phyloP scores from a whole-genome alignment of 768 basidiomycete genomes.

The Hebeloma cylindrosporum region DNA sequence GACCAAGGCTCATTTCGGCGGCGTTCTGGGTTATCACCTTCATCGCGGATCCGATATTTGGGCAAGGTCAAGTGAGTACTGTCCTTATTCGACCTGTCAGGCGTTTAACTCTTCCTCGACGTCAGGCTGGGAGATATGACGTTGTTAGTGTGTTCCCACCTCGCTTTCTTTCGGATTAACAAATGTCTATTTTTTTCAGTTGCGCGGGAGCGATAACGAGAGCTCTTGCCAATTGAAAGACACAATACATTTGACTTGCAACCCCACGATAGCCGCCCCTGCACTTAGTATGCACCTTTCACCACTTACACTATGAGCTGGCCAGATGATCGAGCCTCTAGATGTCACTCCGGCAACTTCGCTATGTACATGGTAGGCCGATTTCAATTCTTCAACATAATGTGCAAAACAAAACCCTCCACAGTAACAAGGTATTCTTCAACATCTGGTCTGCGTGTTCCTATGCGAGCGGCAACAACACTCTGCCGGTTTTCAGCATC shows the following conservation, averaged over 20 bases:
- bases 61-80: no score
- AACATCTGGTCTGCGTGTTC: conserved; percentile 29
- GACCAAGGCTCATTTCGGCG: no score
- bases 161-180: not conserved
- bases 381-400: not conserved
- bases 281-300: conserved; percentile 7
- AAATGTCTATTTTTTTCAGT: conserved; percentile 7
- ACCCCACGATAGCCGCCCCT: conserved; percentile 4
- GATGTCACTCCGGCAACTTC: conserved; percentile 17
- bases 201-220: conserved; percentile 17
- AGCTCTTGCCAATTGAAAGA: conserved; percentile 19
- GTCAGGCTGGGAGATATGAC: conserved; percentile 9
- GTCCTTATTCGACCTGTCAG: no score
- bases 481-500: conserved; percentile 20
- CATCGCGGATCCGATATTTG: no score
- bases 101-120: no score
- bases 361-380: conserved; percentile 24
- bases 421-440: conserved; percentile 33
- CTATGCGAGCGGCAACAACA: conserved; percentile 24
- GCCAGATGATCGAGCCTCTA: not conserved
- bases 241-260: conserved; percentile 11
- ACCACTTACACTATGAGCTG: not conserved
- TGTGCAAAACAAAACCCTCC: not conserved
- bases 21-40: no score
- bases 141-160: not conserved